These are phyloP conservation scores for Phytophthora macrochlamydospora DNA, from an alignment of 352 stramenopile species.

Conservation along the genomic window DNA sequence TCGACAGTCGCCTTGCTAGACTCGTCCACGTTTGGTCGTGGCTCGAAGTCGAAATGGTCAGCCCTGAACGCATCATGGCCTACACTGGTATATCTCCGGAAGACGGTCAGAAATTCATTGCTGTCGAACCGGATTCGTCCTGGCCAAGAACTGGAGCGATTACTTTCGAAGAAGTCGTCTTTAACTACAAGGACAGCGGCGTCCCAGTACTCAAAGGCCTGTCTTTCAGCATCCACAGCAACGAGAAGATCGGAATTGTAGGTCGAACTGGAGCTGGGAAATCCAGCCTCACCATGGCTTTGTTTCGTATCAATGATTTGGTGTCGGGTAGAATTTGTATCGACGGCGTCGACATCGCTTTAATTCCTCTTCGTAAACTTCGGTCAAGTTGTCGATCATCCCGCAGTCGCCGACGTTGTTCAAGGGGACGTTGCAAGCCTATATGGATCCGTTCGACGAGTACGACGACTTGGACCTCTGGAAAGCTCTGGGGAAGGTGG, in stretches of 20 bases:
- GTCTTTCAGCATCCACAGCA: conserved; percentile 22
- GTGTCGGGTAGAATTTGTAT: conserved; percentile 47
- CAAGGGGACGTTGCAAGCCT: conserved; percentile 82
- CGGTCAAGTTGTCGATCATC: conserved; percentile 53
- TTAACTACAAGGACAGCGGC: conserved; percentile 19
- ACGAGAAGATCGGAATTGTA: conserved; percentile 86
- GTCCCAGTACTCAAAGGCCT: conserved; percentile 13
- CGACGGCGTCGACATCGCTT: conserved; percentile 47
- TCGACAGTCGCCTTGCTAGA: conserved; percentile 76
- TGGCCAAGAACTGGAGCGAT: conserved; percentile 12
- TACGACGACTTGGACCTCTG: conserved; percentile 74
- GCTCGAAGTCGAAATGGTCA: conserved; percentile 61
- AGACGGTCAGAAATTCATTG: neutral
- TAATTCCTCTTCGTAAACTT: conserved; percentile 30
- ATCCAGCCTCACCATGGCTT: conserved; percentile 70
- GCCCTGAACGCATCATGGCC: conserved; percentile 43
- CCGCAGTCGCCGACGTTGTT: conserved; percentile 91
- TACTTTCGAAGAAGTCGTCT: conserved; percentile 19
- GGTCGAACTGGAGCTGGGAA: conserved; percentile 87
- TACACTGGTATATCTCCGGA: conserved; percentile 18
- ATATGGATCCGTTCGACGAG: conserved; percentile 88
- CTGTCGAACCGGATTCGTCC: conserved; percentile 11
- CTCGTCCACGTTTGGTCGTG: conserved; percentile 45
- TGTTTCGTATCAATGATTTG: conserved; percentile 90
- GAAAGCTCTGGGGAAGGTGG: conserved; percentile 61